phyloP scores from a whole-genome alignment of 2,329 filamentous ascomycete genomes.

The Blastomyces parvus region DNA sequence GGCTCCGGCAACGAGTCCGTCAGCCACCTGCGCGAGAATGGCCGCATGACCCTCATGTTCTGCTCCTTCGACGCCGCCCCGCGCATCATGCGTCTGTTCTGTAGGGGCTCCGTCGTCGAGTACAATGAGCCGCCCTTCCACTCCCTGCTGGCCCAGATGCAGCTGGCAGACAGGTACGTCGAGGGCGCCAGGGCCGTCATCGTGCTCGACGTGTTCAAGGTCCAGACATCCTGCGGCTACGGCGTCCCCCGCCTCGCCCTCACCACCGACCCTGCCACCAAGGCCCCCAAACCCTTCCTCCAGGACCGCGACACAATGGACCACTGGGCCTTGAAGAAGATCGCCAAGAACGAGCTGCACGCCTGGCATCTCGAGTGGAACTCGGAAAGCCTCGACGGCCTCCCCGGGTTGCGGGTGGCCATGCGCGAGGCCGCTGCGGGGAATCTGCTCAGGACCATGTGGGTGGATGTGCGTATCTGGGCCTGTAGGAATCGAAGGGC shows the following conservation, averaged over 20 bases:
- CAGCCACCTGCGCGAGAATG: conserved; percentile 66
- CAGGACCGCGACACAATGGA: conserved; percentile 49
- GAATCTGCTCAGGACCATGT: conserved; percentile 27
- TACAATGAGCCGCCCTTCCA: conserved; percentile 46
- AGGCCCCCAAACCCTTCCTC: conserved; percentile 28
- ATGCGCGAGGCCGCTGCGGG: conserved; percentile 38
- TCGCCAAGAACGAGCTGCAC: conserved; percentile 42
- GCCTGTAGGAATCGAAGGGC: conserved; percentile 15
- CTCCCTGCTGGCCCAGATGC: conserved; percentile 38
- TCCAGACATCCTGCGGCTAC: conserved; percentile 59
- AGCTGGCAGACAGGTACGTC: conserved; percentile 28
- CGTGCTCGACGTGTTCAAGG: conserved; percentile 52
- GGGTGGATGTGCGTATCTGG: conserved; percentile 33
- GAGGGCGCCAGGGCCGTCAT: conserved; percentile 52
- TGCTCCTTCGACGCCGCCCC: conserved; percentile 53
- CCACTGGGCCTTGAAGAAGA: conserved; percentile 42
- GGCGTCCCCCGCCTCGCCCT: conserved; percentile 49
- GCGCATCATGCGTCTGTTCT: conserved; percentile 57
- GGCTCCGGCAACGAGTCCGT: conserved; percentile 71
- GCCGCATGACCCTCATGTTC: conserved; percentile 65
- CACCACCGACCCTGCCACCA: conserved; percentile 26
- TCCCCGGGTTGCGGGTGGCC: conserved; percentile 49
- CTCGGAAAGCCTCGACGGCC: conserved; percentile 47
- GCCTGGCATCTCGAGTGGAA: conserved; percentile 53
- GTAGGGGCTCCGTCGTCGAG: conserved; percentile 51